Evolutionary conservation across 257 asterid genomes (phyloP).

Genomic region (Solanum rostratum): DNA sequence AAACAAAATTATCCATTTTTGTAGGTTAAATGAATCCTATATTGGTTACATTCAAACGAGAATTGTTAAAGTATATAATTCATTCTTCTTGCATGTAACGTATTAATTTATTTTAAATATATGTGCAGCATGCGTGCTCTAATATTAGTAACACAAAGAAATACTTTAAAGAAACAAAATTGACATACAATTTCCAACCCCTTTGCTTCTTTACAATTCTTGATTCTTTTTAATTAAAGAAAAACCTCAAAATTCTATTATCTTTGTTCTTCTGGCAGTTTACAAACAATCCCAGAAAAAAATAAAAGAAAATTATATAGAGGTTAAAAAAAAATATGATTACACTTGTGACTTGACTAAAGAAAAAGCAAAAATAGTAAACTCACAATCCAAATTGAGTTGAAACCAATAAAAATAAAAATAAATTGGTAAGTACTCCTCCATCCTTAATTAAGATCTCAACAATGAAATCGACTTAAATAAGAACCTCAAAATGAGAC

Average conservation of each 20-base stretch:
- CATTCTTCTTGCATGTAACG: not conserved
- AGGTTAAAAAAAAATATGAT: not conserved
- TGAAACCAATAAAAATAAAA: not conserved
- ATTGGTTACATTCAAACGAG: not conserved
- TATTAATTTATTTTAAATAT: not conserved
- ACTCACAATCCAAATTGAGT: not conserved
- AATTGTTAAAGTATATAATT: not conserved
- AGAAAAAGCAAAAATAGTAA: not conserved
- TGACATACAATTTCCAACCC: not conserved
- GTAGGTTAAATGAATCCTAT: not conserved
- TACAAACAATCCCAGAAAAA: not conserved
- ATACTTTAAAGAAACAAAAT: not conserved
- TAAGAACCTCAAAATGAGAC: not conserved
- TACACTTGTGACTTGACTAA: not conserved
- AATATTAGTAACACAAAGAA: not conserved
- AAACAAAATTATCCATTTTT: not conserved
- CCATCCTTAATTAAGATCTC: not conserved
- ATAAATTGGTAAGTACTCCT: not conserved
- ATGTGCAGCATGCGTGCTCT: not conserved
- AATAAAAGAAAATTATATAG: not conserved
- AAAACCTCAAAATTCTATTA: not conserved
- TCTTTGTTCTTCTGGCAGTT: not conserved
- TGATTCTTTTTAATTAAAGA: not conserved
- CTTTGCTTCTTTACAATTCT: not conserved
- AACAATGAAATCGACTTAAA: not conserved